Evolutionary conservation across 2,329 filamentous ascomycete genomes (phyloP).

Genomic region (Fusarium camptoceras): DNA sequence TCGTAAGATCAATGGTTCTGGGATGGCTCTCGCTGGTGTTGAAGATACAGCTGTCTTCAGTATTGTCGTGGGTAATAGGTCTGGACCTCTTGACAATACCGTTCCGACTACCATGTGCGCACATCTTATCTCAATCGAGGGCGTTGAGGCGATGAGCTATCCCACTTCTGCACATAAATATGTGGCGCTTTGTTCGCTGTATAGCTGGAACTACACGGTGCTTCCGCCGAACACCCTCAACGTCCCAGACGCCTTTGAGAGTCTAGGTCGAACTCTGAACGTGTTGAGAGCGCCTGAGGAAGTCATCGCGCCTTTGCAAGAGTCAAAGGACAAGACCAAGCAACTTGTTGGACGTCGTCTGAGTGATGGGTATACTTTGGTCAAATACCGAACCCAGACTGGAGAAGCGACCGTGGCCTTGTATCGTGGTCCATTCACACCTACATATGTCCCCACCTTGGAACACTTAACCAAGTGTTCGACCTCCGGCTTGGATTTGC

Average conservation of each 20-base stretch:
- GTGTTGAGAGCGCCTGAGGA: conserved; percentile 20
- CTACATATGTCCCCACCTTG: neutral
- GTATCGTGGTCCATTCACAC: conserved; percentile 2
- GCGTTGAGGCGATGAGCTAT: conserved; percentile 48
- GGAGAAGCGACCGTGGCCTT: conserved; percentile 7
- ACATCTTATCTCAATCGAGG: conserved; percentile 55
- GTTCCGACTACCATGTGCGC: conserved; percentile 46
- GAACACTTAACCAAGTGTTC: conserved; percentile 41
- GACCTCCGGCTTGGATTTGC: conserved; percentile 51
- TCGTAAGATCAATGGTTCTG: conserved; percentile 53
- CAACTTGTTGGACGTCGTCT: conserved; percentile 38
- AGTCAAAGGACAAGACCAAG: neutral
- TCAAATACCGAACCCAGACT: neutral
- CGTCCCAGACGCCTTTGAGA: conserved; percentile 49
- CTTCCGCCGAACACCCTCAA: conserved; percentile 51
- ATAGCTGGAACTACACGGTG: conserved; percentile 56
- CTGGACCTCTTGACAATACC: conserved; percentile 47
- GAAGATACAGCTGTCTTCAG: conserved; percentile 48
- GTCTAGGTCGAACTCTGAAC: conserved; percentile 35
- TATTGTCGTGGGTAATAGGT: conserved; percentile 52
- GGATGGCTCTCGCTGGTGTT: conserved; percentile 53
- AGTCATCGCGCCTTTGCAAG: conserved; percentile 1
- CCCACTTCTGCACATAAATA: conserved; percentile 17
- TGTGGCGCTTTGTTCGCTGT: conserved; percentile 52
- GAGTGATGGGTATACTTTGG: conserved; percentile 55